phyloP scores from a whole-genome alignment of 225 moss, liverwort and hornwort species.

The Lunularia cruciata region DNA sequence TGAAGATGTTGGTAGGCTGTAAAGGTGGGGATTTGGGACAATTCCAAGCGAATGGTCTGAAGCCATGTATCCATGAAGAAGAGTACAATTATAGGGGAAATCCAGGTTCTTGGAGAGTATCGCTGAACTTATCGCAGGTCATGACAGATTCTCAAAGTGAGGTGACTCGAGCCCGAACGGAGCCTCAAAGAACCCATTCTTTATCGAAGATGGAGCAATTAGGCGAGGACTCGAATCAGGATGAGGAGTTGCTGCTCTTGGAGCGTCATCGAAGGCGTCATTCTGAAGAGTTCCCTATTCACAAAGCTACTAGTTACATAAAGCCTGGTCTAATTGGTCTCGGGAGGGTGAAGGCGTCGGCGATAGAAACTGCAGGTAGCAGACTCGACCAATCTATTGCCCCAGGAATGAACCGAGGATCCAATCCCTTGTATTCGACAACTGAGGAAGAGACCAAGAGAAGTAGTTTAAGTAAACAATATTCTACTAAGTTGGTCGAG shows the following conservation, averaged over 20 bases:
- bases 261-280: slow-evolving; percentile 11
- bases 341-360: background rate
- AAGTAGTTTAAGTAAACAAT: background rate
- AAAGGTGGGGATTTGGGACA: background rate
- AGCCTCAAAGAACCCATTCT: slow-evolving; percentile 15
- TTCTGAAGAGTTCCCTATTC: slow-evolving; percentile 24
- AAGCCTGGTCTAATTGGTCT: slow-evolving; percentile 5
- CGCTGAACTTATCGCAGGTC: slow-evolving; percentile 3
- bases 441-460: background rate
- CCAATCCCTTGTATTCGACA: background rate
- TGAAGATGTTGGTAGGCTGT: slow-evolving; percentile 56
- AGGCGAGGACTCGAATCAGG: slow-evolving; percentile 2
- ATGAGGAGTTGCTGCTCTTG: slow-evolving; percentile 11
- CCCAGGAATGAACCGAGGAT: background rate
- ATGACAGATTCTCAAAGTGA: slow-evolving; percentile 16
- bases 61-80: background rate
- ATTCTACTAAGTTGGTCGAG: background rate
- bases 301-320: slow-evolving; percentile 24
- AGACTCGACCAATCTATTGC: background rate
- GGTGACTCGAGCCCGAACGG: slow-evolving; percentile 14
- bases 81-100: background rate
- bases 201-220: slow-evolving; percentile 18
- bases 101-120: slow-evolving; percentile 8
- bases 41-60: background rate
- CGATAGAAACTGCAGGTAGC: background rate